phyloP scores from a whole-genome alignment of 1,284 basidiomycete species.

The Tremellales sp. region DNA sequence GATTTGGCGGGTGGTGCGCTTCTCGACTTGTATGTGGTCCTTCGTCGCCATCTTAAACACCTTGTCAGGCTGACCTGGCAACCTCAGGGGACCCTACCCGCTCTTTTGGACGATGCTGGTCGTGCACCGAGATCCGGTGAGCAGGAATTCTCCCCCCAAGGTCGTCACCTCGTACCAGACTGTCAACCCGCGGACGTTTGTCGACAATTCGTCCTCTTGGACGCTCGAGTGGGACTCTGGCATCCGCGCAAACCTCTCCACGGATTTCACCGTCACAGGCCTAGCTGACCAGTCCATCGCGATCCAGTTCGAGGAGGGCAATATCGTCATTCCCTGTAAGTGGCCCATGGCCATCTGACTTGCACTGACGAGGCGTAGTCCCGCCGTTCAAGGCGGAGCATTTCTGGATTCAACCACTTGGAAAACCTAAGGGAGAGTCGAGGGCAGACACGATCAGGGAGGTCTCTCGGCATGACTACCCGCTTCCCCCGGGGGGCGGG shows the following conservation, averaged over 20 bases:
- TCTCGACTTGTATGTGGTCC: slow-evolving; percentile 65
- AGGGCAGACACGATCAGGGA: slow-evolving; percentile 24
- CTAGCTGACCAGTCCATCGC: slow-evolving; percentile 24
- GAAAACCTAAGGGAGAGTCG: slow-evolving; percentile 59
- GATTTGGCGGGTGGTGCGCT: slow-evolving; percentile 76
- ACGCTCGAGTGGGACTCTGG: slow-evolving; percentile 62
- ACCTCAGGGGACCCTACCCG: slow-evolving; percentile 69
- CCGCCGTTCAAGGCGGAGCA: slow-evolving; percentile 31
- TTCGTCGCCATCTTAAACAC: slow-evolving; percentile 13
- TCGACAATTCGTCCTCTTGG: slow-evolving; percentile 74
- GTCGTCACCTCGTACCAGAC: slow-evolving; percentile 46
- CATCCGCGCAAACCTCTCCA: slow-evolving; percentile 30
- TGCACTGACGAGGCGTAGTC: slow-evolving; percentile 13
- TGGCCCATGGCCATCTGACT: slow-evolving; percentile 2
- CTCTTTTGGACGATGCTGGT: slow-evolving; percentile 75
- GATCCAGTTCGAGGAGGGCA: slow-evolving; percentile 39
- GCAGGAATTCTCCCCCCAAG: slow-evolving; percentile 59
- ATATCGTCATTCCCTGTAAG: slow-evolving; percentile 38
- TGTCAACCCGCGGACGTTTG: slow-evolving; percentile 63
- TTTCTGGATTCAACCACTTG: slow-evolving; percentile 50
- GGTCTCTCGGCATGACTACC: slow-evolving; percentile 53
- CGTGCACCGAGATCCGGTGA: slow-evolving; percentile 69
- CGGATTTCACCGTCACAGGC: slow-evolving; percentile 30
- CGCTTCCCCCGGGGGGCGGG: slow-evolving; percentile 53
- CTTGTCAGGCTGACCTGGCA: slow-evolving; percentile 5